Percentiles rank a stretch among this genome's conserved stretches.
phyloP scores from a whole-genome alignment of 768 basidiomycete species.

The Kwoniella dendrophila region DNA sequence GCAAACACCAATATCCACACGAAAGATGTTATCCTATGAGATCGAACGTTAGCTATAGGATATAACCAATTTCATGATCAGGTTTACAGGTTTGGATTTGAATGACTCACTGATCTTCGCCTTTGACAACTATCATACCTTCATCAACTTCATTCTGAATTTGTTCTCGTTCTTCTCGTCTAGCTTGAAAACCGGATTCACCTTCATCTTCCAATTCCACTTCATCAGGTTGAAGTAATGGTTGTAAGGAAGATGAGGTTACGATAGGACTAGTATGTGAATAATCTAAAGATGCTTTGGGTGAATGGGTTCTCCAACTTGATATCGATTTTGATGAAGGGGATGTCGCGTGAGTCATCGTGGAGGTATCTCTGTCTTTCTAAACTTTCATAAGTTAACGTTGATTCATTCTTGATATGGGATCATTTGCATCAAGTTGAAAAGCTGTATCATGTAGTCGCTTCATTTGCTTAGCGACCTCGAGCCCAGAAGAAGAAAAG shows the following conservation, averaged over 20 bases:
- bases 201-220: conserved; percentile 3
- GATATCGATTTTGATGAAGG: too few relatives aligned
- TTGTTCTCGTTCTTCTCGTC: not conserved
- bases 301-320: too few relatives aligned
- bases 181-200: not conserved
- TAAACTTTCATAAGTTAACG: too few relatives aligned
- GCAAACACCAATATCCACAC: conserved; percentile 75
- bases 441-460: too few relatives aligned
- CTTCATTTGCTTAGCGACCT: too few relatives aligned
- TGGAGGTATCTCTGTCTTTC: too few relatives aligned
- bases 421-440: too few relatives aligned
- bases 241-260: not conserved
- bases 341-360: too few relatives aligned
- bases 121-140: conserved; percentile 40
- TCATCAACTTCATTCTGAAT: conserved; percentile 35
- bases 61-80: not conserved
- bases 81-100: not conserved
- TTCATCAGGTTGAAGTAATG: not conserved
- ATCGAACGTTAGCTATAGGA: not conserved
- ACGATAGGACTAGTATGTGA: not conserved
- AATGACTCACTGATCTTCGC: conserved; percentile 47
- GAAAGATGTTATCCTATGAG: conserved; percentile 65
- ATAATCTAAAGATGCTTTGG: not conserved
- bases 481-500: too few relatives aligned
- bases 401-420: too few relatives aligned